phyloP scores from a whole-genome alignment of 2,329 filamentous ascomycete species.

The Botryotinia globosa region DNA sequence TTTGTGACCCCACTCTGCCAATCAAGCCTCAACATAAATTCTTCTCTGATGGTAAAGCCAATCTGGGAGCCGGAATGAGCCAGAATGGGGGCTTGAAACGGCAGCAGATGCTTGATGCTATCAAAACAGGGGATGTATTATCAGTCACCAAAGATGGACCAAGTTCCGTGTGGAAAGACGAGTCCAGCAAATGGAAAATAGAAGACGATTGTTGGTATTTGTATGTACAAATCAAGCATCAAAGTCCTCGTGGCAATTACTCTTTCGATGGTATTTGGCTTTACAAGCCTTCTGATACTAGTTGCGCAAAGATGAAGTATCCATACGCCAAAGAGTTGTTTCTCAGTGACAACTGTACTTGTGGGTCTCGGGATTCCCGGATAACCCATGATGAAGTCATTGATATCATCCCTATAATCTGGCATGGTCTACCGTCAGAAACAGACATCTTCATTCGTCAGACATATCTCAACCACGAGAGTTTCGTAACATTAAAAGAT shows the following conservation, averaged over 20 bases:
- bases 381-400: constrained; percentile 56
- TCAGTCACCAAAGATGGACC: constrained; percentile 45
- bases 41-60: background rate
- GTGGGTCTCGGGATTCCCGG: constrained; percentile 41
- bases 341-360: constrained; percentile 73
- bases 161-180: constrained; percentile 55
- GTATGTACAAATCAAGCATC: constrained; percentile 59
- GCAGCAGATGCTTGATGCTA: constrained; percentile 47
- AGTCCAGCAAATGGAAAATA: constrained; percentile 43
- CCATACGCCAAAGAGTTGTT: constrained; percentile 72
- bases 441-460: constrained; percentile 66
- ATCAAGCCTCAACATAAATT: background rate
- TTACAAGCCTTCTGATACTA: constrained; percentile 68
- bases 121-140: constrained; percentile 50
- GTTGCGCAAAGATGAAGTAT: constrained; percentile 65
- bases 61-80: background rate
- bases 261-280: constrained; percentile 70
- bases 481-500: constrained; percentile 58
- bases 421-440: constrained; percentile 48
- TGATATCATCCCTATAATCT: constrained; percentile 56
- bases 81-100: constrained; percentile 12
- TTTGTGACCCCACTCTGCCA: background rate
- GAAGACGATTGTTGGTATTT: constrained; percentile 64
- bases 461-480: constrained; percentile 59
- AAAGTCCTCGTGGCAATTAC: constrained; percentile 38